A percentile compares a stretch with the other conserved stretches of the same genome.
Evolutionary conservation across 192 early-diverging fungal genomes (phyloP).

Genomic region (Mortierella antarctica): DNA sequence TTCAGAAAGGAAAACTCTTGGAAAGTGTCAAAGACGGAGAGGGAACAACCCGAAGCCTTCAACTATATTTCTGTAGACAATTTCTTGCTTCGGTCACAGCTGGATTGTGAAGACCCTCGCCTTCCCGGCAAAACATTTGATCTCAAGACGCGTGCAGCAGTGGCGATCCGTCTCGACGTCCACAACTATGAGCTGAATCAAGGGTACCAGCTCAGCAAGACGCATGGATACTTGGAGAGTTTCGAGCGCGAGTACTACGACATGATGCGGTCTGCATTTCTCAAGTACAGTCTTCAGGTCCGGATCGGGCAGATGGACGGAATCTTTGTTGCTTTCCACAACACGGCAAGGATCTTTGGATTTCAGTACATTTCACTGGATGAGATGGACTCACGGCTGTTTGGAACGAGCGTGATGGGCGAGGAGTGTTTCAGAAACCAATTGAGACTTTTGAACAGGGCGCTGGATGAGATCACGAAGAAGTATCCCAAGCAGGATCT

Average conservation of each 20-base stretch:
- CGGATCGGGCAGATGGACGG: slow-evolving; percentile 97
- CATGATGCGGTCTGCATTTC: slow-evolving; percentile 90
- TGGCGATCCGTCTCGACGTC: slow-evolving; percentile 85
- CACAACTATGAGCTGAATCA: slow-evolving; percentile 74
- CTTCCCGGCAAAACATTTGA: slow-evolving; percentile 89
- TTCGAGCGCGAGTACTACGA: slow-evolving; percentile 96
- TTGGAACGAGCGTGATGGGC: slow-evolving; percentile 75
- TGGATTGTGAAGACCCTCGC: slow-evolving; percentile 84
- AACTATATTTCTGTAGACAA: slow-evolving; percentile 72
- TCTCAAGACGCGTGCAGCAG: slow-evolving; percentile 88
- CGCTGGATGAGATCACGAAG: slow-evolving; percentile 70
- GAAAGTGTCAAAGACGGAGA: slow-evolving; percentile 48
- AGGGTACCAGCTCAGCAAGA: slow-evolving; percentile 76
- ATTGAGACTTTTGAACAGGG: slow-evolving; percentile 68
- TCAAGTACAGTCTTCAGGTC: slow-evolving; percentile 93
- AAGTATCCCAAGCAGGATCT: slow-evolving; percentile 66
- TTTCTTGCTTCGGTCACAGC: slow-evolving; percentile 88
- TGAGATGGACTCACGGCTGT: slow-evolving; percentile 86
- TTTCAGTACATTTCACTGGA: slow-evolving; percentile 91
- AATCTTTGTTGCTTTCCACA: slow-evolving; percentile 93
- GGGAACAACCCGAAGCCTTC: slow-evolving; percentile 70
- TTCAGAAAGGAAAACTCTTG: slow-evolving; percentile 71
- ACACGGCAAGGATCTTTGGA: slow-evolving; percentile 90
- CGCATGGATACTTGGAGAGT: slow-evolving; percentile 75
- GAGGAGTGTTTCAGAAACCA: slow-evolving; percentile 75